Percentiles rank a stretch among this genome's conserved stretches.
These are phyloP conservation scores for Aspergillus pseudoglaucus DNA, from an alignment of 2,329 filamentous ascomycete species.

Conservation along the genomic window DNA sequence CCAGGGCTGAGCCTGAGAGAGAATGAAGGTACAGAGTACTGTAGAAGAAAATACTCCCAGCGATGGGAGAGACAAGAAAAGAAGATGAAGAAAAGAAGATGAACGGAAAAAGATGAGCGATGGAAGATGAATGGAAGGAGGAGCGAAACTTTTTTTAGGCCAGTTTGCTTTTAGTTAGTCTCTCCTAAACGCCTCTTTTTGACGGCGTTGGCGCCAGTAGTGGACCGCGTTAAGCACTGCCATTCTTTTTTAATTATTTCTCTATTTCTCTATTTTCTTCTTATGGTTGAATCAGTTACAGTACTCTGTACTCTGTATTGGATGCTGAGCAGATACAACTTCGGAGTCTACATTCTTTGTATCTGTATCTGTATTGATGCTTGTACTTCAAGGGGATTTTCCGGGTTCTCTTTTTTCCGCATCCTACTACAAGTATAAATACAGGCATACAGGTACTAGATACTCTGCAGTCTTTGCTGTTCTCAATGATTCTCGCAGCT, in stretches of 20 bases:
- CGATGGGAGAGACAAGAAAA: constrained; percentile 1
- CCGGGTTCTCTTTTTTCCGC: no score
- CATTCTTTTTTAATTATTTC: neutral
- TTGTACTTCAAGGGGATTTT: no score
- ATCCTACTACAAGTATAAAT: no score
- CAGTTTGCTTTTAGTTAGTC: neutral
- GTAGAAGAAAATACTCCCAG: neutral
- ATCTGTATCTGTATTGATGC: no score
- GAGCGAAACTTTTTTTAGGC: neutral
- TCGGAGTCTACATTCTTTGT: no score
- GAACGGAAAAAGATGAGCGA: neutral
- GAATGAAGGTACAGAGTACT: neutral
- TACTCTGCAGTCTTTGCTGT: no score
- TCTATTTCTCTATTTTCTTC: no score
- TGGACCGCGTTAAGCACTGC: neutral
- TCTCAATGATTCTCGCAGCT: no score
- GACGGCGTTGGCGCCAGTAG: neutral
- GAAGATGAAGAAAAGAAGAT: constrained; percentile 1
- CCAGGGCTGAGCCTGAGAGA: constrained; percentile 2
- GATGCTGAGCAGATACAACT: no score
- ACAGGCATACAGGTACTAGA: no score
- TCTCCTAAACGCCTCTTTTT: neutral
- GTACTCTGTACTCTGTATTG: no score
- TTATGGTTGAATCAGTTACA: no score
- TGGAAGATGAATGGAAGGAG: constrained; percentile 1